These are phyloP conservation scores for Trebouxia sp. DNA, from an alignment of 139 green algal species.

Conservation along the genomic window DNA sequence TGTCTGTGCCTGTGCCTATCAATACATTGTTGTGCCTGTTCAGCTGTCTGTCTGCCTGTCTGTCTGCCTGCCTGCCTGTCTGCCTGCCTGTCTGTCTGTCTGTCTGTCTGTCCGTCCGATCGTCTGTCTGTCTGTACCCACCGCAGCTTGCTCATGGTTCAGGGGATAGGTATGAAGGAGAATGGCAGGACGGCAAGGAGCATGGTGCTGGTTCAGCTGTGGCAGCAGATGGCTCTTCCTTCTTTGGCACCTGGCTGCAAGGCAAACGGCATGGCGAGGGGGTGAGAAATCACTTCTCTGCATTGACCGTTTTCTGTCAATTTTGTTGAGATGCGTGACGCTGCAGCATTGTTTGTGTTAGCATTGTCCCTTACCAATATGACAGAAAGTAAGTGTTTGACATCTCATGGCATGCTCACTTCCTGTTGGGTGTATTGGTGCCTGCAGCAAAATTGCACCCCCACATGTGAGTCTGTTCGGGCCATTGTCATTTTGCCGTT, in stretches of 20 bases:
- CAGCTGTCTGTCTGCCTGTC: too few relatives aligned
- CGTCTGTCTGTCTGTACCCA: not conserved
- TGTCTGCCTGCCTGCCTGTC: too few relatives aligned
- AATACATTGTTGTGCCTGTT: not conserved
- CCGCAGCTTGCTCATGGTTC: not conserved
- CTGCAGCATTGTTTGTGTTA: not conserved
- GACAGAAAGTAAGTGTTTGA: too few relatives aligned
- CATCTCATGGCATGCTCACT: too few relatives aligned
- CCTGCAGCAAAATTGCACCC: too few relatives aligned
- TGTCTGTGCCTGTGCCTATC: not conserved
- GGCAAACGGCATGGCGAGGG: constrained; percentile 70
- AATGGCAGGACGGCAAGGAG: constrained; percentile 66
- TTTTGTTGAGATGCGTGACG: not conserved
- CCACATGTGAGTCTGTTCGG: too few relatives aligned
- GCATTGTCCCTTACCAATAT: too few relatives aligned
- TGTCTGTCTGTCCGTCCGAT: too few relatives aligned
- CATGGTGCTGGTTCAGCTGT: constrained; percentile 60
- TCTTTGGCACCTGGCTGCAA: constrained; percentile 63
- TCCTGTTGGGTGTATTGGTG: too few relatives aligned
- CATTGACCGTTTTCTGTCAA: too few relatives aligned
- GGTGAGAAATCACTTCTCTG: constrained; percentile 27
- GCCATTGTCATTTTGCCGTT: not conserved
- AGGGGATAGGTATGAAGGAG: constrained; percentile 70
- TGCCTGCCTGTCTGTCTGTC: too few relatives aligned
- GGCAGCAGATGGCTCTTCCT: constrained; percentile 56